phyloP scores from a whole-genome alignment of 345 rosid genomes.

The Gynandropsis gynandra region DNA sequence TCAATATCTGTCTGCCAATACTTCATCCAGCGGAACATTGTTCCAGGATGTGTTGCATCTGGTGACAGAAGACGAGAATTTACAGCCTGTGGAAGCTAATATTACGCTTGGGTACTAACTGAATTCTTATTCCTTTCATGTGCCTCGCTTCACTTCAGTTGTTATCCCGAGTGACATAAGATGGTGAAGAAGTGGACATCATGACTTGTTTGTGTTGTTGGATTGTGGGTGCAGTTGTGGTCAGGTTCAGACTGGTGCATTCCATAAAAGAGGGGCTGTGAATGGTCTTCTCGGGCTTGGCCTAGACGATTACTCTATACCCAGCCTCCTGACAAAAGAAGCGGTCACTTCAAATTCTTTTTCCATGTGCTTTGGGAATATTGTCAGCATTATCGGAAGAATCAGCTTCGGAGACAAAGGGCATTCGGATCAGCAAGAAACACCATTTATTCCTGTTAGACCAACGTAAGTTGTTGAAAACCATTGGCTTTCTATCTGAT shows the following conservation, averaged over 20 bases:
- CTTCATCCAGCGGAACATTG: constrained; percentile 45
- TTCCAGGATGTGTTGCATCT: constrained; percentile 61
- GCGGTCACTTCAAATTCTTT: constrained; percentile 69
- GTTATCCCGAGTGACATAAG: constrained; percentile 3
- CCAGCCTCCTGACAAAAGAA: constrained; percentile 62
- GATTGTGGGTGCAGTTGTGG: constrained; percentile 58
- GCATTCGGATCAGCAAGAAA: constrained; percentile 61
- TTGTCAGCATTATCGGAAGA: constrained; percentile 51
- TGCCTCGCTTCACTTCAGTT: constrained; percentile 1
- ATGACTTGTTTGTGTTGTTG: background rate
- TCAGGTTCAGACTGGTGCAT: constrained; percentile 70
- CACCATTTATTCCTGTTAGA: constrained; percentile 53
- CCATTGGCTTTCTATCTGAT: no score
- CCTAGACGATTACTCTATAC: constrained; percentile 59
- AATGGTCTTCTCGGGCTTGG: constrained; percentile 97
- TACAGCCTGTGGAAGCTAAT: constrained; percentile 34
- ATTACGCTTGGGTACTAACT: constrained; percentile 52
- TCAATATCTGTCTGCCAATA: constrained; percentile 40
- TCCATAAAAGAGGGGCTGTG: constrained; percentile 45
- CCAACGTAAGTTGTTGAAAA: constrained; percentile 36
- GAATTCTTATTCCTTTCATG: constrained; percentile 1
- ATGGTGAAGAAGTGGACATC: constrained; percentile 6
- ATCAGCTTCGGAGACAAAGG: constrained; percentile 90
- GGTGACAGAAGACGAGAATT: constrained; percentile 29
- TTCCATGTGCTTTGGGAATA: constrained; percentile 72